Conservation (phyloP, 306 rosid genomes). For the Dalbergia cultrata region DNA sequence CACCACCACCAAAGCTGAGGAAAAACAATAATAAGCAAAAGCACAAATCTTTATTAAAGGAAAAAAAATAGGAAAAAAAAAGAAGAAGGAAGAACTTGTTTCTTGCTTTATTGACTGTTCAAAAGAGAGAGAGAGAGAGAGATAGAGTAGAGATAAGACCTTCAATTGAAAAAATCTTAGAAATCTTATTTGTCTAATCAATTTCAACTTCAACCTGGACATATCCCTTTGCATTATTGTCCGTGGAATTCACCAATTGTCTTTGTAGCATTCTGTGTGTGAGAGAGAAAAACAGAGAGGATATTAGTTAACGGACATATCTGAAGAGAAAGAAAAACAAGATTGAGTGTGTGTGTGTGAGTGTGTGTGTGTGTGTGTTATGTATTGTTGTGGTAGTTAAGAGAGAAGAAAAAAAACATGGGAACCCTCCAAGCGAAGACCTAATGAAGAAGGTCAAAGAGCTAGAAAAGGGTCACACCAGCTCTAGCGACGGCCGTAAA, state of each 20-base stretch:
- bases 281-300: background rate
- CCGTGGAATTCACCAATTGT: conserved; percentile 33
- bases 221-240: background rate
- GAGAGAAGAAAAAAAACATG: conserved; percentile 49
- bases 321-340: conserved; percentile 24
- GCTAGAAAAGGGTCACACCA: conserved; percentile 90
- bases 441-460: conserved; percentile 83
- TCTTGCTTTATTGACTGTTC: conserved; percentile 49
- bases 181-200: conserved; percentile 44
- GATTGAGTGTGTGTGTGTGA: background rate
- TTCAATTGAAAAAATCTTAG: conserved; percentile 27
- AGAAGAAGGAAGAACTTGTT: conserved; percentile 11
- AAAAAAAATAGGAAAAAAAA: background rate
- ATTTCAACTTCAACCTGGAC: conserved; percentile 40
- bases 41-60: background rate
- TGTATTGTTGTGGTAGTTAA: background rate
- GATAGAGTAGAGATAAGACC: conserved; percentile 42
- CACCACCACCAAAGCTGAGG: background rate
- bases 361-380: background rate
- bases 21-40: conserved; percentile 29
- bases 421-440: conserved; percentile 74
- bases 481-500: conserved; percentile 46
- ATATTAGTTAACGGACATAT: background rate
- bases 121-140: conserved; percentile 22
- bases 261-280: background rate